phyloP scores from a whole-genome alignment of 441 rosid species.

The Erysimum cheiri region DNA sequence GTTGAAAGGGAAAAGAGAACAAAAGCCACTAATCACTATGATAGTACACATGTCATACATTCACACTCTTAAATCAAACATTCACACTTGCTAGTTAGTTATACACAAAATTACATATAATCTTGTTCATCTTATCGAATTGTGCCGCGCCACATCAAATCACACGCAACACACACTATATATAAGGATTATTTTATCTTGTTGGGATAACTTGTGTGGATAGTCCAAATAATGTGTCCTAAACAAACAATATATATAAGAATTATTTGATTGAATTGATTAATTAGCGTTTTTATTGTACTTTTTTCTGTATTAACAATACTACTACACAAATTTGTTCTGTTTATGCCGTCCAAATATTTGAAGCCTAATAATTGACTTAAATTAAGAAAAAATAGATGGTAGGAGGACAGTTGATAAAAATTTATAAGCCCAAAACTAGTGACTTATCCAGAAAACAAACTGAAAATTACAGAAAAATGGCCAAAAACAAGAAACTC shows the following conservation, averaged over 20 bases:
- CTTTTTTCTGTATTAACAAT: too few relatives aligned
- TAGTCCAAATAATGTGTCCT: too few relatives aligned
- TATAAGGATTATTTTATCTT: too few relatives aligned
- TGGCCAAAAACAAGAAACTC: background rate
- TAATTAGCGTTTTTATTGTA: background rate
- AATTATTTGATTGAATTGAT: too few relatives aligned
- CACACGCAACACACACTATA: background rate
- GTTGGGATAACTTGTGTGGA: too few relatives aligned
- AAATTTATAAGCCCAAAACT: conserved; percentile 3
- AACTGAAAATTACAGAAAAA: conserved; percentile 10
- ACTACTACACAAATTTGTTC: background rate
- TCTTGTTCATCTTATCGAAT: conserved; percentile 1
- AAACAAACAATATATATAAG: too few relatives aligned
- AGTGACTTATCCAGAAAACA: background rate
- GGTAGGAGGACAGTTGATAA: background rate
- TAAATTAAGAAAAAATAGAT: background rate
- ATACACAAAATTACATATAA: background rate
- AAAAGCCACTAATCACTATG: conserved; percentile 2
- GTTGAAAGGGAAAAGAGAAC: background rate
- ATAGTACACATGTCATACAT: conserved; percentile 31
- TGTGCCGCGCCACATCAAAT: conserved; percentile 2
- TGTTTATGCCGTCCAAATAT: background rate
- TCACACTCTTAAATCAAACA: background rate
- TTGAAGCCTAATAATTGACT: background rate
- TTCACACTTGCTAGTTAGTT: background rate